Evolutionary conservation across 768 basidiomycete species (phyloP).

Genomic region (Mrakia blollopis): DNA sequence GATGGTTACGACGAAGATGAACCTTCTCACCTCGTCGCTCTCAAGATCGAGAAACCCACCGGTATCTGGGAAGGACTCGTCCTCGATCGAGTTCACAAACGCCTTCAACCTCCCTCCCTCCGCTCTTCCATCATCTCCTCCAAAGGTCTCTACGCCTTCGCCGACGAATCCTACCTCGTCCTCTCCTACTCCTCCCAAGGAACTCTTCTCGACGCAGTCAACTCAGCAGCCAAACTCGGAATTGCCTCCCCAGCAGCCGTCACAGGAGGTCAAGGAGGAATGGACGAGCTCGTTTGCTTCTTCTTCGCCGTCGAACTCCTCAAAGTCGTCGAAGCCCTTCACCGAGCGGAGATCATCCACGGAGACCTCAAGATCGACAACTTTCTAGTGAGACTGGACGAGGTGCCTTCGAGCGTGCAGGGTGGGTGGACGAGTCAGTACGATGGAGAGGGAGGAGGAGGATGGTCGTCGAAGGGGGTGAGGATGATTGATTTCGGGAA

Average conservation of each 20-base stretch:
- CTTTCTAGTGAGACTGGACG: slow-evolving; percentile 74
- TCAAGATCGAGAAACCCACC: slow-evolving; percentile 85
- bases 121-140: slow-evolving; percentile 69
- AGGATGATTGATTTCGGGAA: slow-evolving; percentile 97
- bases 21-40: slow-evolving; percentile 61
- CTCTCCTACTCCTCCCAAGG: slow-evolving; percentile 87
- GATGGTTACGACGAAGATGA: slow-evolving; percentile 55
- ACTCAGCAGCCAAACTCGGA: slow-evolving; percentile 68
- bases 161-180: slow-evolving; percentile 83
- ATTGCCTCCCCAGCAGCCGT: slow-evolving; percentile 57
- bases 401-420: slow-evolving; percentile 52
- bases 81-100: slow-evolving; percentile 67
- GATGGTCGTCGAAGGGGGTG: slow-evolving; percentile 84
- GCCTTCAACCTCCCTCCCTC: slow-evolving; percentile 54
- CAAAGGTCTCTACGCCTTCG: slow-evolving; percentile 72
- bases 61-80: slow-evolving; percentile 90
- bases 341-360: slow-evolving; percentile 79
- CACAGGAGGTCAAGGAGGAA: slow-evolving; percentile 52
- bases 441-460: slow-evolving; percentile 67
- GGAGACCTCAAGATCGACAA: slow-evolving; percentile 99
- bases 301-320: slow-evolving; percentile 93
- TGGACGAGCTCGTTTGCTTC: slow-evolving; percentile 89
- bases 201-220: slow-evolving; percentile 85
- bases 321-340: slow-evolving; percentile 74
- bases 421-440: slow-evolving; percentile 72